These are phyloP conservation scores for Xylariales sp. DNA, from an alignment of 2,329 filamentous ascomycete species.

Conservation along the genomic window DNA sequence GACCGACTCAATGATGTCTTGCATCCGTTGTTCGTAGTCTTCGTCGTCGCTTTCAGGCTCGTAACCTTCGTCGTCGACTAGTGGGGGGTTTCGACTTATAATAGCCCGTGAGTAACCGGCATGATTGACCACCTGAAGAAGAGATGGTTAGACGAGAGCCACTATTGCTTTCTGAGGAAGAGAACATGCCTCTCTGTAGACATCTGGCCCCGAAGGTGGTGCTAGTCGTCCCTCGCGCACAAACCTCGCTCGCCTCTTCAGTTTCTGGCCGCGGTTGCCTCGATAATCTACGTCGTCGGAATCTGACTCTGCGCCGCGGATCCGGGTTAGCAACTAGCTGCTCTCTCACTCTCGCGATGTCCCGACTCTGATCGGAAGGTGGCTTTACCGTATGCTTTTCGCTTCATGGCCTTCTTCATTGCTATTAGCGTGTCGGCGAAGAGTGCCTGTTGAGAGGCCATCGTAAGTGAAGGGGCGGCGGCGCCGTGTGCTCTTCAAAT, in stretches of 20 bases:
- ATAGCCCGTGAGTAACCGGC: conserved; percentile 69
- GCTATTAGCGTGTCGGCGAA: conserved; percentile 63
- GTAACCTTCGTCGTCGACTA: conserved; percentile 74
- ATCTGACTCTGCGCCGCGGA: conserved; percentile 59
- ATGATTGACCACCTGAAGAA: conserved; percentile 61
- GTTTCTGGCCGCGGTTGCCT: conserved; percentile 73
- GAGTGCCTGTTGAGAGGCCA: conserved; percentile 56
- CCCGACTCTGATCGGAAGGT: too few species aligned
- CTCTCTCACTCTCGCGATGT: too few species aligned
- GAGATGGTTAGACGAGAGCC: conserved; percentile 2
- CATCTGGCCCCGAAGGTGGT: conserved; percentile 58
- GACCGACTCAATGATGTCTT: conserved; percentile 57
- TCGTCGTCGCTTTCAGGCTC: conserved; percentile 70
- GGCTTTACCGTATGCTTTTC: conserved; percentile 54
- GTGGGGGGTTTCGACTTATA: conserved; percentile 66
- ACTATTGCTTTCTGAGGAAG: conserved; percentile 7
- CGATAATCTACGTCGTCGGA: conserved; percentile 67
- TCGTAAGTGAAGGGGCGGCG: conserved; percentile 21
- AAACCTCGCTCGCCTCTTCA: conserved; percentile 70
- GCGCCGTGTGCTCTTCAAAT: not conserved
- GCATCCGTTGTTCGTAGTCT: conserved; percentile 60
- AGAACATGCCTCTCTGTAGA: conserved; percentile 63
- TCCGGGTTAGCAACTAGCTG: conserved; percentile 22
- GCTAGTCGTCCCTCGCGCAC: conserved; percentile 66
- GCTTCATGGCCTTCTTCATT: conserved; percentile 64